Evolutionary conservation across 2,329 filamentous ascomycete genomes (phyloP), one percentile per base, ranked within the genome.

Genomic region (Ilyonectria destructans): DNA sequence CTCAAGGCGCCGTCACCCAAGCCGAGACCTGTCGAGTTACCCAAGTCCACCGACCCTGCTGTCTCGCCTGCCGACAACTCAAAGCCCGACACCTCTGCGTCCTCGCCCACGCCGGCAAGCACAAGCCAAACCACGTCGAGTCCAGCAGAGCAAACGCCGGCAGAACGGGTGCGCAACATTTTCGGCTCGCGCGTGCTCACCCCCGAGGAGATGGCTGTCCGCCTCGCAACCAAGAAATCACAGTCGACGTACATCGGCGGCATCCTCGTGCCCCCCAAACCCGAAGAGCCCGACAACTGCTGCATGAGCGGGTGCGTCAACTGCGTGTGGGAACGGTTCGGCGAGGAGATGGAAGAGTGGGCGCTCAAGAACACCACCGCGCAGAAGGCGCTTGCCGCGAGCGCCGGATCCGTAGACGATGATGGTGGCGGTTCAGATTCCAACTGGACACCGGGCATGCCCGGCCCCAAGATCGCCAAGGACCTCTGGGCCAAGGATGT

Each of bases 281-380:
- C 96, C 1, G 87, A 90, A 55, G 96, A 99, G 82, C 96, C 96
- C 4, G 96, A 98, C 77, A 98, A 99, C 79, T 99, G 96, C 87
- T 99, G 96, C 82, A 99, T 99, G 96, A 96, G 93, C 77, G 96
- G 96, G 3, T 99, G 96, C 79, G 96, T 97, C 56, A 95, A 98
- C 80, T 99, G 96, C 80, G 96, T 98, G 3, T 98, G 95, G 95
- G 95, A 98, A 75, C 86, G 90, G 60, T 98, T 91, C 81, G 88
- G 95, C 9, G 96, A 99, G 73, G 96, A 98, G 59, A 87, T 98
- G 82, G 95, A 98, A 80, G 93, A 93, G 65, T 98, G 95, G 94
- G 92, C 91, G 4, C 83, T 85, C 15, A 88, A 90, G 66, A 89
- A 87, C 40, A 83, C 85, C 4, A 87, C 92, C 77, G 94, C 94